A percentile compares a stretch with the other conserved stretches of the same genome.
These are phyloP conservation scores for Hypoxylon sp. DNA, from an alignment of 2,329 filamentous ascomycete species.

Conservation along the genomic window DNA sequence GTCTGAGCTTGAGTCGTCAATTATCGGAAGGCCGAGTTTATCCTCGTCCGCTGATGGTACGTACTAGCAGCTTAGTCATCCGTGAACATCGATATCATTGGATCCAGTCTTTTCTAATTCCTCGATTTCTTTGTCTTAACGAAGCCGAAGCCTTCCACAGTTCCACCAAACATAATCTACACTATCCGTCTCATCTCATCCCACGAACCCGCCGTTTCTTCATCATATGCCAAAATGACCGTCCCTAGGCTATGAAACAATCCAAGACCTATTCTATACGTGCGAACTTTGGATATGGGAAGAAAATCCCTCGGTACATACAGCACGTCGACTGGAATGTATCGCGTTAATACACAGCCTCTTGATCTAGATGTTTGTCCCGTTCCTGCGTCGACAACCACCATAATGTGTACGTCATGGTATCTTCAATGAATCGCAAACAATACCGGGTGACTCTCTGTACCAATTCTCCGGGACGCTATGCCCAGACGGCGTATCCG, in stretches of 20 bases:
- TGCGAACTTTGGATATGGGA: background rate
- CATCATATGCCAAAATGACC: constrained; percentile 7
- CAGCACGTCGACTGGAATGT: constrained; percentile 4
- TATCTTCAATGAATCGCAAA: constrained; percentile 8
- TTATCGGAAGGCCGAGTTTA: constrained; percentile 26
- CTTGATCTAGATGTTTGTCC: constrained; percentile 21
- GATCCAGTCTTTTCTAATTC: background rate
- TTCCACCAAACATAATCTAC: constrained; percentile 31
- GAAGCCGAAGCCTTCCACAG: constrained; percentile 10
- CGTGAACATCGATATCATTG: background rate
- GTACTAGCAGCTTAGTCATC: constrained; percentile 29
- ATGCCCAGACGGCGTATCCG: constrained; percentile 25
- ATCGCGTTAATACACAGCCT: constrained; percentile 3
- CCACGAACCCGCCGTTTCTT: constrained; percentile 16
- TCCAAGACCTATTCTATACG: constrained; percentile 9
- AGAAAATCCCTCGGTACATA: background rate
- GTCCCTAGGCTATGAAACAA: constrained; percentile 15
- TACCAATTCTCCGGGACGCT: constrained; percentile 11
- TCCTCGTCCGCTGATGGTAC: constrained; percentile 16
- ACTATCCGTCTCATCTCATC: constrained; percentile 24
- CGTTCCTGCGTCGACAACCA: constrained; percentile 9
- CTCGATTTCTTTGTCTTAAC: constrained; percentile 1
- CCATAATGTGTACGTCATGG: constrained; percentile 20
- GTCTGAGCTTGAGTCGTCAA: constrained; percentile 4
- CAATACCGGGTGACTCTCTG: background rate